Conservation (phyloP, 805 yeast species). For the Jamesozyma jinghongensis region DNA sequence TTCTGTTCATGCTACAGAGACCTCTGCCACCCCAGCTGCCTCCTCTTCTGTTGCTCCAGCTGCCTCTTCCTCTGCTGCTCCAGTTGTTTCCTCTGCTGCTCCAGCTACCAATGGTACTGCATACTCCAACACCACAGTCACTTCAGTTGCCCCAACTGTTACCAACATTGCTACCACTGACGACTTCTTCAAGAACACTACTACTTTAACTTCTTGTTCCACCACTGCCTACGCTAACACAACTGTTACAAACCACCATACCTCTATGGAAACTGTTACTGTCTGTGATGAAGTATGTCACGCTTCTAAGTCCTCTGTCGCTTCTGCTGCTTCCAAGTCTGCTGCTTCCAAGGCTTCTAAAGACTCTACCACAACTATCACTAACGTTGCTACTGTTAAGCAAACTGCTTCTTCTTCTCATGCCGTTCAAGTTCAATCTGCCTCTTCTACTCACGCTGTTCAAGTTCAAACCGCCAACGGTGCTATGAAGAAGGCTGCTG, state of each 20-base stretch:
- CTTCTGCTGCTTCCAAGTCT: conserved; percentile 1
- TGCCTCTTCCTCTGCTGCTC: not conserved
- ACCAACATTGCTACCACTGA: not conserved
- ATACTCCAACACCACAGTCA: not conserved
- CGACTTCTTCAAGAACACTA: not conserved
- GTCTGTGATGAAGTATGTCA: conserved; percentile 10
- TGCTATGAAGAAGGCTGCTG: not conserved
- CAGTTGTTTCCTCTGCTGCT: not conserved
- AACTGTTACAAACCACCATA: conserved; percentile 2
- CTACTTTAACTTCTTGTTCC: conserved; percentile 1
- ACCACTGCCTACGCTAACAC: not conserved
- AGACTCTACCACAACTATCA: conserved; percentile 1
- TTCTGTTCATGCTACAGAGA: not conserved
- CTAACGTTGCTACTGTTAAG: conserved; percentile 2
- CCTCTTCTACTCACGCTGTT: not conserved
- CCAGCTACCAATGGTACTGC: not conserved
- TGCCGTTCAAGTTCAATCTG: not conserved
- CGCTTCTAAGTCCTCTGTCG: conserved; percentile 6
- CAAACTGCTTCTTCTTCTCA: not conserved
- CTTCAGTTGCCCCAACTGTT: not conserved
- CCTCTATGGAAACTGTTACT: conserved; percentile 5
- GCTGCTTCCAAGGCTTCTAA: too few species aligned
- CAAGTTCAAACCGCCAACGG: not conserved
- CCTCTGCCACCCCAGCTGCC: not conserved
- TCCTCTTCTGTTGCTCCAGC: not conserved